Evolutionary conservation across 2,329 filamentous ascomycete species (phyloP), one percentile per base, ranked within the genome.

Genomic region (Nannizziopsis barbatae): DNA sequence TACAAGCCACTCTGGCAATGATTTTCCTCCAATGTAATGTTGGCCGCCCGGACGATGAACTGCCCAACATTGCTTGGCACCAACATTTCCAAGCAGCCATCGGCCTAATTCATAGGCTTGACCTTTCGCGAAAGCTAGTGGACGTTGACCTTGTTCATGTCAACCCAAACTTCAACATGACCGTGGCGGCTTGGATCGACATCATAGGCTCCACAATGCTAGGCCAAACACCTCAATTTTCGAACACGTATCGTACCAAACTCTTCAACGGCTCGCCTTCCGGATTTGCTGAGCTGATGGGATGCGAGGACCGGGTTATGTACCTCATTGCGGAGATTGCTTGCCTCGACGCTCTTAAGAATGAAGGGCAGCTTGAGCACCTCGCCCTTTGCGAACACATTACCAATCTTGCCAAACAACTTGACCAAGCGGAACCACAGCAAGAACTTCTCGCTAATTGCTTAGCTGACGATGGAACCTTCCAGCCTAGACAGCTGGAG

Each of bases 251-350:
- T 70, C 83, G 92, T 43, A 83, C 92, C 65, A 94, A 95, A 75
- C 86, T 95, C 65, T 77, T 95, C 45, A 71, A 66, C 42, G 70
- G 72, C 18, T 69, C 74, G 5, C 69, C 71, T 2, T 84, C 86
- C 8, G 92, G 92, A 9, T 76, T 98, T 33, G 81, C 84, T 46
- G 88, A 94, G 71, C 77, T 96, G 45, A 96, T 96, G 89, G 92
- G 92, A 57, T 96, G 92, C 66, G 90, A 96, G 55, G 92, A 98
- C 68, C 81, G 82, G 17, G 84, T 96, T 68, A 95, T 98, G 88
- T 96, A 95, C 66, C 75, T 96, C 59, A 94, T 98, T 64, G 94
- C 88, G 1, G 92, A 98, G 70, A 95, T 96, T 59, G 86, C 90
- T 47, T 96, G 92, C 67, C 80, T 98, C 46, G 92, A 96, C 65